Evolutionary conservation across 2,329 filamentous ascomycete species (phyloP), one percentile per base, ranked within the genome.

Genomic region (Clarireedia sp.): DNA sequence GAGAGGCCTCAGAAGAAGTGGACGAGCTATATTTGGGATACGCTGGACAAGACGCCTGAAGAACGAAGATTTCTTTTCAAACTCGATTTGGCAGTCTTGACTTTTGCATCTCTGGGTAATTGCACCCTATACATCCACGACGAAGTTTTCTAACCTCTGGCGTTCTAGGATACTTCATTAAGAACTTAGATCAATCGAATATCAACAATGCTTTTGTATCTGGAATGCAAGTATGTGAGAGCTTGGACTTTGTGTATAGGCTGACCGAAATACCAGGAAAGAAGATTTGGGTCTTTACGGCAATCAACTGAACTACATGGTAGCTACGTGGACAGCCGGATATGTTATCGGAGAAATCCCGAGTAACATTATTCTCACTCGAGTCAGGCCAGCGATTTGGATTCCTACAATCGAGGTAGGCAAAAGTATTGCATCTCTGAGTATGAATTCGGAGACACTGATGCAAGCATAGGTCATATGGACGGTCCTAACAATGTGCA

Each of bases 281-380:
- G 70, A 77, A 51, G 71, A 79, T 50, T 68, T 79, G 6, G 59
- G 67, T 2, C 64, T 82, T 10, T 75, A 78, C 45, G 71, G 73
- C 2, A 81, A 83, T 57, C 70, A 83, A 56, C 71, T 56, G 21
- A 55, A 56, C 37, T 57, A 55, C 21, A 58, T 51, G 29, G 54
- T 49, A n/a, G 54, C 60, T n/a, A 56, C 54, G 14, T 60, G 50
- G 48, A 60, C 59, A 0, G 72, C 76, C 1, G 78, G 78, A 16
- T 80, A 81, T 57, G 74, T 79, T 0, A 71, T 79, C 45, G 76
- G 75, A 2, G 70, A 78, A 57, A 71, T 78, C 9, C 75, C 76
- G 0, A 74, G 71, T 54, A 79, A 79, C 55, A 69, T 80, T 14
- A 67, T 79, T 16, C 66, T 80, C 6, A 79, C 76, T 3, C 70